Evolutionary conservation across 768 basidiomycete species (phyloP), one percentile per base, ranked within the genome.

Genomic region (Amanita fuliginea): DNA sequence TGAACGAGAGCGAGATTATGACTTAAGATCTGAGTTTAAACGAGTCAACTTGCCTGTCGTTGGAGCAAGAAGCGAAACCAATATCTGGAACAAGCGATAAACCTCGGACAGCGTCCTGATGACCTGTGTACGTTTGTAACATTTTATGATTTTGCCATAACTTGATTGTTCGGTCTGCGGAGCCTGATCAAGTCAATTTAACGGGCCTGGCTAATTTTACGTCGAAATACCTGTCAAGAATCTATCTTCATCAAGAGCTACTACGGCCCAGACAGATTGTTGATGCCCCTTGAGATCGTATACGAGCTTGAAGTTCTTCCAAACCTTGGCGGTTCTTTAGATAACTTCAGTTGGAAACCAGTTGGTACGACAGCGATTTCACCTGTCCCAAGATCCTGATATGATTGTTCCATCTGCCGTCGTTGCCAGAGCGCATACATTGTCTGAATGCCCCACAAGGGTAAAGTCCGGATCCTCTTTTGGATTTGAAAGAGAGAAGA

Each of bases 341-440:
- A 35, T 35, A 14, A 42, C 26, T 9, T 46, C 18, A 41, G 33
- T 21, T 18, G 24, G 10, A 28, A 36, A n/a, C 33, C 37, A 32
- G 53, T 44, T 14, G 35, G 19, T 42, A 16, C 24, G 16, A 37
- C 39, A 42, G 49, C 46, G 48, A 33, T 45, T 78, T 65, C 58
- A 95, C 95, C 77, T 86, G 68, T 98, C 96, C 96, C 96, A 99
- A 37, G 91, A 95, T 16, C 96, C 96, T 6, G 90, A 94, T 51
- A 96, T 80, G 53, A 98, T 83, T 44, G 77, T 72, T 13, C 90
- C 89, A 42, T 74, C 73, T 7, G 76, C 65, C 8, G 78, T 77
- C 3, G 81, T 77, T 59, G 89, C 75, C 49, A 99, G 70, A 18
- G 88, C 76, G 64, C 94, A 98, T 32, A 98, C 78, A 61, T 98